Evolutionary conservation across 2,329 filamentous ascomycete genomes (phyloP), one percentile per base, ranked within the genome.

Genomic region (Salinomyces thailandicus): DNA sequence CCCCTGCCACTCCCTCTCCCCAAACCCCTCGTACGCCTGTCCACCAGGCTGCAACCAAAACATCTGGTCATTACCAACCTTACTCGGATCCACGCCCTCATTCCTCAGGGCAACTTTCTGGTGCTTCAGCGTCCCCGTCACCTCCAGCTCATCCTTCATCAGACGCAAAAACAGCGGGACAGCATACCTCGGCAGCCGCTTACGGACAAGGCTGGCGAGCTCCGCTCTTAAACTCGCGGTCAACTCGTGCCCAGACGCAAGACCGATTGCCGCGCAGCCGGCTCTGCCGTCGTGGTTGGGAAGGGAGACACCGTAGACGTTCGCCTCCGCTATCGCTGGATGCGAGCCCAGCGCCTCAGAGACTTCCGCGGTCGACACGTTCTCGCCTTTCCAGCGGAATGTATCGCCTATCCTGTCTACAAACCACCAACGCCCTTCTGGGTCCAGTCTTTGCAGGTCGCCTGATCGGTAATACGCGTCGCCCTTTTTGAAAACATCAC

Each of bases 121-220:
- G 63, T 93, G 83, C 68, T 94, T 94, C 52, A 85, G 82, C 32
- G 85, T 94, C 0, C 85, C 85, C 4, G 86, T 93, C 1, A 75
- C 69, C 51, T 81, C 75, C 46, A 75, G 59, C 31, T 71, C 61
- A 12, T 71, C 68, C 17, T 62, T 66, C 5, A 79, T 71, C 5
- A 86, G 60, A 9, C 86, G 70, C 32, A 94, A 56, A 61, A 93
- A 94, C 1, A 91, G 50, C 0, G 86, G 86, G 4, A 79, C 71
- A 0, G 85, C 85, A 51, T 82, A 93, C 33, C 69, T 71, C 0
- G 86, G 85, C 17, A 93, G 64, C 5, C 64, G 64, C 5, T 59
- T 57, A 11, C 63, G 53, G 0, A 72, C 72, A 49, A 85, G 77
- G 0, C 61, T 51, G 0, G 79, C 79, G 3, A 93, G 55, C 18